These are phyloP conservation scores for Aspergillus eucalypticola DNA, from an alignment of 2,329 filamentous ascomycete genomes.

Conservation along the genomic window DNA sequence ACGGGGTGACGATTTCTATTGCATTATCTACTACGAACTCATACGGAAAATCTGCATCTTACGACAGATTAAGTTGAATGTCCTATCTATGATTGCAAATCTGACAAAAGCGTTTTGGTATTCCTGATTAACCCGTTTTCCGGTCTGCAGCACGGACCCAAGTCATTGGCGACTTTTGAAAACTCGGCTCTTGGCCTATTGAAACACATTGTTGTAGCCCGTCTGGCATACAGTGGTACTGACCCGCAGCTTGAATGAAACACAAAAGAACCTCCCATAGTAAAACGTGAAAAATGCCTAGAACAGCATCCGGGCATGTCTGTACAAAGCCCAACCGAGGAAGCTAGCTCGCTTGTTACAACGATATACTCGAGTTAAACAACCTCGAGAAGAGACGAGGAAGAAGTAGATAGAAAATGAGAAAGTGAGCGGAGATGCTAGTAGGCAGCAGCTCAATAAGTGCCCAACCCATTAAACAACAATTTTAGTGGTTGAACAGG, in stretches of 20 bases:
- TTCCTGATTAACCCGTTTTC: neutral
- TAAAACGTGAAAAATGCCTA: neutral
- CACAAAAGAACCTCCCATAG: neutral
- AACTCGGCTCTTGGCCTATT: neutral
- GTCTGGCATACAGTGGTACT: neutral
- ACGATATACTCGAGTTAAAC: neutral
- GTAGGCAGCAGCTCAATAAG: neutral
- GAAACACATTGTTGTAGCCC: neutral
- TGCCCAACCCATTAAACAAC: neutral
- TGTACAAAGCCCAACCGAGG: neutral
- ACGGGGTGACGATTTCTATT: neutral
- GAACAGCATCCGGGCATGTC: neutral
- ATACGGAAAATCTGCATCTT: too few relatives aligned
- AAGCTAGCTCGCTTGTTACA: neutral
- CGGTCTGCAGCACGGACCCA: neutral
- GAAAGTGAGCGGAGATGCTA: neutral
- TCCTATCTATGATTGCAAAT: too few relatives aligned
- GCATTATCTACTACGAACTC: too few relatives aligned
- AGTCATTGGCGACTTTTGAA: neutral
- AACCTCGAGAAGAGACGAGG: neutral
- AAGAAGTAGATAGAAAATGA: neutral
- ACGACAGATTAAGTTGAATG: too few relatives aligned
- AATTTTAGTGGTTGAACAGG: conserved; percentile 14
- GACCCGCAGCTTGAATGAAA: neutral
- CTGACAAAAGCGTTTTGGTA: neutral